Conservation (phyloP, 352 stramenopile species). For the Globisporangium nagaii region DNA sequence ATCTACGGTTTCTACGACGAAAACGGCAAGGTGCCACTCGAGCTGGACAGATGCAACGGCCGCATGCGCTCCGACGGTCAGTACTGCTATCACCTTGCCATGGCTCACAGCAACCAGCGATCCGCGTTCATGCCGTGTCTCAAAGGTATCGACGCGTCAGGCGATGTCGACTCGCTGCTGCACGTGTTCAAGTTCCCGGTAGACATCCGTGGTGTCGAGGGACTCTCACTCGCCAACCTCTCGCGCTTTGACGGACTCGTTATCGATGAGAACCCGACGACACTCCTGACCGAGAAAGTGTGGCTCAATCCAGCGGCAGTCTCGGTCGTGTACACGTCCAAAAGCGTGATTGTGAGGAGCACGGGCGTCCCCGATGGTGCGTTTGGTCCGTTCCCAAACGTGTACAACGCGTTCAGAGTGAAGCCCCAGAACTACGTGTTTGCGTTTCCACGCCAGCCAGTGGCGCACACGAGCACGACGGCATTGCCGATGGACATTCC, state of each 20-base stretch:
- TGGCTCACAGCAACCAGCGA: not conserved
- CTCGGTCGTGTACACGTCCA: conserved; percentile 46
- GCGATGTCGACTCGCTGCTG: conserved; percentile 11
- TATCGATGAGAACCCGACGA: conserved; percentile 39
- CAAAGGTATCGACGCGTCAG: conserved; percentile 33
- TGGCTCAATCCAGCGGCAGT: conserved; percentile 53
- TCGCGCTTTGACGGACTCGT: conserved; percentile 46
- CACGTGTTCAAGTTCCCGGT: conserved; percentile 40
- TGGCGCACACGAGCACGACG: conserved; percentile 14
- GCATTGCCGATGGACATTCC: conserved; percentile 32
- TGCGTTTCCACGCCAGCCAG: conserved; percentile 41
- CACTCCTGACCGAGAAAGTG: conserved; percentile 9
- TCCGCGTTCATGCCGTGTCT: conserved; percentile 54
- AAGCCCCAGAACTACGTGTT: conserved; percentile 64
- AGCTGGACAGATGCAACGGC: conserved; percentile 59
- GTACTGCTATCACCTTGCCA: conserved; percentile 49
- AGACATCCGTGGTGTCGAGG: conserved; percentile 42
- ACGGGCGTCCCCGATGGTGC: conserved; percentile 41
- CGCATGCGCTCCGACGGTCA: conserved; percentile 28
- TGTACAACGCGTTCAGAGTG: conserved; percentile 44
- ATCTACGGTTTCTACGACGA: conserved; percentile 53
- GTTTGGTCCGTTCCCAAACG: conserved; percentile 63
- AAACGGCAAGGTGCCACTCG: conserved; percentile 22
- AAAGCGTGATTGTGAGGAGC: conserved; percentile 48
- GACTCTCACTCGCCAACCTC: conserved; percentile 37